Conservation (phyloP, 2,329 filamentous ascomycete genomes). For the Talaromyces amestolkiae region DNA sequence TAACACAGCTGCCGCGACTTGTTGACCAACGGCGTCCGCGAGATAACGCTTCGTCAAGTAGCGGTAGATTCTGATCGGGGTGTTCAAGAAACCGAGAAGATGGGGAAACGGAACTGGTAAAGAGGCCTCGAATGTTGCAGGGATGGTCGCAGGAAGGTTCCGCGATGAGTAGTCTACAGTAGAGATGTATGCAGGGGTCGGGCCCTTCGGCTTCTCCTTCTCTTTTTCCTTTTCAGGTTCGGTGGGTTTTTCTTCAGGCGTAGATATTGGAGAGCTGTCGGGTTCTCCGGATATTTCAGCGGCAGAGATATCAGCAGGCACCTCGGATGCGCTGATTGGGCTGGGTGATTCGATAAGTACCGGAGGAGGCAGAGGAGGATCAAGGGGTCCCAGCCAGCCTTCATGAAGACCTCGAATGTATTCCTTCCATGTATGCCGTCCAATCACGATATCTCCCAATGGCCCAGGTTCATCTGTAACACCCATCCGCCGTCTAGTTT, state of each 20-base stretch:
- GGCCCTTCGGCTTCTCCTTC: constrained; percentile 51
- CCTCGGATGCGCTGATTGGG: constrained; percentile 23
- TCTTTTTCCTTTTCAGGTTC: constrained; percentile 48
- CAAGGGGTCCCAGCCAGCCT: constrained; percentile 87
- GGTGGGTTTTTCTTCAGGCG: constrained; percentile 26
- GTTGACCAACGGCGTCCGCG: constrained; percentile 83
- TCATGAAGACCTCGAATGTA: constrained; percentile 92
- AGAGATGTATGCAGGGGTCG: constrained; percentile 71
- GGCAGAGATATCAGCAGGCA: constrained; percentile 8
- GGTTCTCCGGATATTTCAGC: constrained; percentile 15
- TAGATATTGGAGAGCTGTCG: constrained; percentile 28
- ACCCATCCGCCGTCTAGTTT: constrained; percentile 63
- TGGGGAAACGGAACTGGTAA: constrained; percentile 77
- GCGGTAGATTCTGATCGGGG: constrained; percentile 78
- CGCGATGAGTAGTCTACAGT: constrained; percentile 69
- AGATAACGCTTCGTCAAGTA: constrained; percentile 79
- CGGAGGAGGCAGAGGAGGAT: constrained; percentile 39
- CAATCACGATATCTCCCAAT: constrained; percentile 82
- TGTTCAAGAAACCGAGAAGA: constrained; percentile 88
- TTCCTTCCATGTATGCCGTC: constrained; percentile 94
- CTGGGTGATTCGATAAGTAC: constrained; percentile 14
- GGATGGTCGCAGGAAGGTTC: constrained; percentile 62
- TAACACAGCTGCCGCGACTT: constrained; percentile 82
- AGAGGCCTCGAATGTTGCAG: constrained; percentile 69
- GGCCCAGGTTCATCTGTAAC: constrained; percentile 70